Percentiles rank a stretch among this genome's conserved stretches.
Evolutionary conservation across 805 yeast species (phyloP).

Genomic region (Pichia paraexigua): DNA sequence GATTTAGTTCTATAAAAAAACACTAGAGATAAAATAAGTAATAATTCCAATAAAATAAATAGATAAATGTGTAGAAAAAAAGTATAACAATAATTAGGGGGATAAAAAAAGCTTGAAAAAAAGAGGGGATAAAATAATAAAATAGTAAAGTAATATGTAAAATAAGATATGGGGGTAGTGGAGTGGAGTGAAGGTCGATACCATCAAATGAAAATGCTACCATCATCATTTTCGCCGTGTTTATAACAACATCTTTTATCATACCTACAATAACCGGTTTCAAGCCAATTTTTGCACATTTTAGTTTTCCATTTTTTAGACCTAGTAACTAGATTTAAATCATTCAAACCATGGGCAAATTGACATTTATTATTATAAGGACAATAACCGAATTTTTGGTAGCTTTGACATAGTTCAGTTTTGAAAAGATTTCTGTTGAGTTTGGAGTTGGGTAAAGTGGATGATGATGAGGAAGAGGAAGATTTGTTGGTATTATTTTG

Average conservation of each 20-base stretch:
- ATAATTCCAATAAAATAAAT: not conserved
- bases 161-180: too few species aligned
- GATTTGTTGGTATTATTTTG: not conserved
- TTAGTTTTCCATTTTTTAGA: conserved; percentile 85
- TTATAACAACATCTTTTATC: conserved; percentile 90
- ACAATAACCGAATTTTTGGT: conserved; percentile 59
- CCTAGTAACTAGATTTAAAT: conserved; percentile 63
- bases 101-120: not conserved
- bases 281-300: conserved; percentile 83
- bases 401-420: conserved; percentile 84
- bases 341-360: conserved; percentile 84
- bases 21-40: not conserved
- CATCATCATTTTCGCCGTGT: conserved; percentile 45
- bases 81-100: not conserved
- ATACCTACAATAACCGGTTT: conserved; percentile 75
- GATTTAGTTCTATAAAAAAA: not conserved
- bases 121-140: not conserved
- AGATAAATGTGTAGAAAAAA: not conserved
- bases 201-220: not conserved
- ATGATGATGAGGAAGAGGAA: not conserved
- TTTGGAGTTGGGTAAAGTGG: not conserved
- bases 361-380: conserved; percentile 91
- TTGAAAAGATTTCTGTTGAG: conserved; percentile 48
- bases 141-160: not conserved
- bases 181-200: too few species aligned